A percentile compares a stretch with the other conserved stretches of the same genome.
Conservation (phyloP, 2,329 filamentous ascomycete genomes). For the Neofusicoccum laricinum region DNA sequence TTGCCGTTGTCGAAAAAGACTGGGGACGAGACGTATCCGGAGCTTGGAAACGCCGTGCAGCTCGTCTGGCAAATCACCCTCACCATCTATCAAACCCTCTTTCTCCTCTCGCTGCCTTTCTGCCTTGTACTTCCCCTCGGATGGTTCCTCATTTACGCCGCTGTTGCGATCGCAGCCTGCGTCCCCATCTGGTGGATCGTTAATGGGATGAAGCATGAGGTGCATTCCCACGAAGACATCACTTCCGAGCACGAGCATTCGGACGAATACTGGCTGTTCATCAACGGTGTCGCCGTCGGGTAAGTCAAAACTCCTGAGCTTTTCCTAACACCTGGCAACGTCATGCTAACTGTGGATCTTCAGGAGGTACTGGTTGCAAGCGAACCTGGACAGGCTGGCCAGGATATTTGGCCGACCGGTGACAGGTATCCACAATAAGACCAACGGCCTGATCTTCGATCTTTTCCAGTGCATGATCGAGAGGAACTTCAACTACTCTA, state of each 20-base stretch:
- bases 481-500: slow-evolving; percentile 70
- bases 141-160: slow-evolving; percentile 29
- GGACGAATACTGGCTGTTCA: slow-evolving; percentile 74
- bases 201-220: slow-evolving; percentile 31
- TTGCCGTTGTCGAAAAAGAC: slow-evolving; percentile 19
- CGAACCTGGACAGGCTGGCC: slow-evolving; percentile 68
- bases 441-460: slow-evolving; percentile 70
- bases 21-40: slow-evolving; percentile 62
- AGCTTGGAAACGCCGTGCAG: slow-evolving; percentile 54
- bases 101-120: slow-evolving; percentile 59
- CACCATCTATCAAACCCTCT: slow-evolving; percentile 56
- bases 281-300: slow-evolving; percentile 69
- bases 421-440: slow-evolving; percentile 72
- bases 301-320: slow-evolving; percentile 33
- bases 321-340: slow-evolving; percentile 1
- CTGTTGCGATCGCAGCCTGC: slow-evolving; percentile 28
- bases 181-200: slow-evolving; percentile 29
- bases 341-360: slow-evolving; percentile 15
- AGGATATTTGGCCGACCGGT: slow-evolving; percentile 70
- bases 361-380: slow-evolving; percentile 43
- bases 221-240: slow-evolving; percentile 58
- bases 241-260: slow-evolving; percentile 34
- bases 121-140: slow-evolving; percentile 45
- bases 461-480: slow-evolving; percentile 75
- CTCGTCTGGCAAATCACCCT: slow-evolving; percentile 60